phyloP scores from a whole-genome alignment of 257 asterid species.

The Sherardia arvensis region DNA sequence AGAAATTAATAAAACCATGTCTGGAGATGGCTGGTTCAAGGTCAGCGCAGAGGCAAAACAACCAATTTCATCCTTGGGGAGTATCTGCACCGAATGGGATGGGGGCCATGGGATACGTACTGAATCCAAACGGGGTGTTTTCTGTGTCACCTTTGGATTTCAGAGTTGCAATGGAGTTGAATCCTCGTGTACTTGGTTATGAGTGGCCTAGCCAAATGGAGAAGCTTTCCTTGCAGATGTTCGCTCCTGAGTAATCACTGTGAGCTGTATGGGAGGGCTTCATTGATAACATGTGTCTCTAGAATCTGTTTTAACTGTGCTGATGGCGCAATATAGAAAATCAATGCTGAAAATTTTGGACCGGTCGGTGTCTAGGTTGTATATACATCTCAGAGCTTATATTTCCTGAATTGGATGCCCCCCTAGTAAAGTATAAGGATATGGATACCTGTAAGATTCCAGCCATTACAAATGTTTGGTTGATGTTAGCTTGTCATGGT shows the following conservation, averaged over 20 bases:
- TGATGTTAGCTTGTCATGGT: constrained; percentile 18
- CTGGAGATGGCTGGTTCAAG: constrained; percentile 39
- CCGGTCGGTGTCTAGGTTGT: constrained; percentile 40
- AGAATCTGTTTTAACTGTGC: constrained; percentile 25
- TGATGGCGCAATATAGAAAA: constrained; percentile 23
- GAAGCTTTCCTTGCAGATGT: constrained; percentile 25
- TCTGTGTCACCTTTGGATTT: constrained; percentile 47
- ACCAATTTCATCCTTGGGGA: constrained; percentile 23
- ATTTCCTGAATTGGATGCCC: constrained; percentile 29
- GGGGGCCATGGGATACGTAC: constrained; percentile 19
- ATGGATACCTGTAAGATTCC: constrained; percentile 40
- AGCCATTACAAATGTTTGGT: constrained; percentile 36
- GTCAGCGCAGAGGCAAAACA: constrained; percentile 21
- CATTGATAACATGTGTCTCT: constrained; percentile 22
- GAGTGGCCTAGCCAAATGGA: constrained; percentile 53
- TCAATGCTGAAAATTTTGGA: constrained; percentile 25
- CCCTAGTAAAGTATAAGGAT: constrained; percentile 36
- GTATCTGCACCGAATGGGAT: constrained; percentile 21
- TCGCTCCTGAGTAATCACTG: constrained; percentile 28
- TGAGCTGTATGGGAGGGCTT: constrained; percentile 16
- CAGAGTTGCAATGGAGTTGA: constrained; percentile 39
- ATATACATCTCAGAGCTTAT: constrained; percentile 45
- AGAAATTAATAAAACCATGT: constrained; percentile 51
- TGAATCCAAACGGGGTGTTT: constrained; percentile 14
- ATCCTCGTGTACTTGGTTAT: constrained; percentile 49